Percentiles rank a stretch among this genome's conserved stretches.
These are phyloP conservation scores for Ustilago trichophora DNA, from an alignment of 1,284 basidiomycete species.

Conservation along the genomic window DNA sequence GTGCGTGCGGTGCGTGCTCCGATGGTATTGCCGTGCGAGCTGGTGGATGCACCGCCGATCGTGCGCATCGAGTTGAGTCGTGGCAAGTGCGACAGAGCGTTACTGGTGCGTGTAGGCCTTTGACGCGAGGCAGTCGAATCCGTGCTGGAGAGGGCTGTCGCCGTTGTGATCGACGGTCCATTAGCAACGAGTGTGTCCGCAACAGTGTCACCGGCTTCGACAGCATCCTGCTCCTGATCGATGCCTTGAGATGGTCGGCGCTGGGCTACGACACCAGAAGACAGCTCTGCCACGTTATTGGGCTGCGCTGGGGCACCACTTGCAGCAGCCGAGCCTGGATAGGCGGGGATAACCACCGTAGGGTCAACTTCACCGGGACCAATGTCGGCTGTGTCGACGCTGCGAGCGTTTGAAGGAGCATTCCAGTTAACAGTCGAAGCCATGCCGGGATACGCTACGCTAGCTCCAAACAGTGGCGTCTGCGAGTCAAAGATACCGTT, in stretches of 20 bases:
- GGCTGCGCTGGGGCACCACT: constrained; percentile 10
- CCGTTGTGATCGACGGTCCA: neutral
- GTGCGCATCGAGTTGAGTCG: constrained; percentile 56
- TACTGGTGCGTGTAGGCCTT: constrained; percentile 19
- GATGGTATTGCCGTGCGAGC: neutral
- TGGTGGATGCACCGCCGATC: constrained; percentile 5
- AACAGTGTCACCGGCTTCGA: constrained; percentile 26
- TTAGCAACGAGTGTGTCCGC: constrained; percentile 7
- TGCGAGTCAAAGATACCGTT: constrained; percentile 27
- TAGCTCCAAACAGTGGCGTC: neutral
- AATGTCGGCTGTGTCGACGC: neutral
- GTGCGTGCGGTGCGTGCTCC: constrained; percentile 3
- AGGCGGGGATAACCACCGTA: constrained; percentile 8
- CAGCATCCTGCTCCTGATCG: constrained; percentile 48
- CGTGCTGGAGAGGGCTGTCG: constrained; percentile 1
- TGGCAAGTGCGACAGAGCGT: constrained; percentile 52
- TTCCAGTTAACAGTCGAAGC: constrained; percentile 38
- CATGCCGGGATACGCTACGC: constrained; percentile 29
- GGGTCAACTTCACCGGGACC: constrained; percentile 28
- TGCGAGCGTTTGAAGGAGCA: neutral
- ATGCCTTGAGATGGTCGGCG: constrained; percentile 42
- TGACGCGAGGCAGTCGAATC: constrained; percentile 14
- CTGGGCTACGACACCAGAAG: constrained; percentile 8
- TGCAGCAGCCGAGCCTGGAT: constrained; percentile 18
- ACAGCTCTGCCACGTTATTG: constrained; percentile 2